Evolutionary conservation across 805 yeast species (phyloP).

Genomic region (Wickerhamiella nectarea): DNA sequence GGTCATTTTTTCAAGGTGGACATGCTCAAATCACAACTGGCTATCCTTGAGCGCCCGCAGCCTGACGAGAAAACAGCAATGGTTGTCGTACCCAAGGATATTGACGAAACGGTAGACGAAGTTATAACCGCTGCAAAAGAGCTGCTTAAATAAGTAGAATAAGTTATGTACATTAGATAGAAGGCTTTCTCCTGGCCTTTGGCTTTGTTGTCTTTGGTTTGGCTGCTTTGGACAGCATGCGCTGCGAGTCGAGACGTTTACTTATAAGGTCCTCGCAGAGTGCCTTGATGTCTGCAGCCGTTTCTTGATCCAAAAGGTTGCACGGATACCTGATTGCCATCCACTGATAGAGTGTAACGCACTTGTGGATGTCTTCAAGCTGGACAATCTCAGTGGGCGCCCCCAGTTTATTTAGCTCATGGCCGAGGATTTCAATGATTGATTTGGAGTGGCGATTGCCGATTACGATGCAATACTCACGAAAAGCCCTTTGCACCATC

Average conservation of each 20-base stretch:
- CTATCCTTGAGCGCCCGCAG: constrained; percentile 57
- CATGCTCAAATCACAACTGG: constrained; percentile 72
- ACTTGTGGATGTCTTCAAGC: constrained; percentile 55
- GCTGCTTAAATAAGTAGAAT: background rate
- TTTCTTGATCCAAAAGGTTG: constrained; percentile 58
- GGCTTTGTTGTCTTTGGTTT: background rate
- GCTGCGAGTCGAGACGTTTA: constrained; percentile 25
- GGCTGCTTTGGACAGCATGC: background rate
- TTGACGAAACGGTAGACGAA: background rate
- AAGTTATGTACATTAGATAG: background rate
- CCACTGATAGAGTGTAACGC: constrained; percentile 67
- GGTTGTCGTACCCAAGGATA: background rate
- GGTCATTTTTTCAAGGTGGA: constrained; percentile 79
- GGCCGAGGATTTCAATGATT: constrained; percentile 35
- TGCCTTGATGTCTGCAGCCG: constrained; percentile 56
- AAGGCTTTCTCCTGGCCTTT: no score
- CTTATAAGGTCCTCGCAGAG: constrained; percentile 52
- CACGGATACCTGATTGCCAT: constrained; percentile 76
- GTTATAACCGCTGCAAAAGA: constrained; percentile 1
- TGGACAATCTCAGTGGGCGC: constrained; percentile 17
- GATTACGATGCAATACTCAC: constrained; percentile 39
- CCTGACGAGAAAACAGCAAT: constrained; percentile 12
- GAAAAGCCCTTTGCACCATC: constrained; percentile 32
- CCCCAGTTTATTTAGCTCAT: background rate
- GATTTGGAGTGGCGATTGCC: constrained; percentile 41